Percentiles rank a stretch among this genome's conserved stretches.
Conservation (phyloP, 495 filamentous ascomycete genomes). For the Neurospora sp. region DNA sequence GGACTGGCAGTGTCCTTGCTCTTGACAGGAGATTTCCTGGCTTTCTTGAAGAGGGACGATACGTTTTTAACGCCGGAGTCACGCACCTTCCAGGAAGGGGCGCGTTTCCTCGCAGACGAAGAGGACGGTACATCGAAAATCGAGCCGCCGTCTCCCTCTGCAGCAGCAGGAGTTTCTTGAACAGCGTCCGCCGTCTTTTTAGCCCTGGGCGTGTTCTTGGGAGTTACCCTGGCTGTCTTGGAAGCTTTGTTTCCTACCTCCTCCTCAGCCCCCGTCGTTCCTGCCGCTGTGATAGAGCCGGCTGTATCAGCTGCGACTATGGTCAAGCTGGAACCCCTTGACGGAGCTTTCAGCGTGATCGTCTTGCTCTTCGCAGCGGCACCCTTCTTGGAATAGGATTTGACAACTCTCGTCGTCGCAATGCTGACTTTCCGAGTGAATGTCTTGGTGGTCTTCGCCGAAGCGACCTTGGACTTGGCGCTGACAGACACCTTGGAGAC, state of each 20-base stretch:
- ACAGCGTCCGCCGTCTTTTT: neutral
- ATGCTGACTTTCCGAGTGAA: slow-evolving; percentile 6
- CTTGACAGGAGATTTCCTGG: neutral
- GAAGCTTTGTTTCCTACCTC: neutral
- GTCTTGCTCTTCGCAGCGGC: slow-evolving; percentile 9
- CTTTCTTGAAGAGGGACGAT: neutral
- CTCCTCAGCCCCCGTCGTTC: neutral
- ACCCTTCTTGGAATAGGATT: slow-evolving; percentile 21
- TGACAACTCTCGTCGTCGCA: slow-evolving; percentile 13
- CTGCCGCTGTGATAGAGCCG: slow-evolving; percentile 1
- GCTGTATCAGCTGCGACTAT: slow-evolving; percentile 14
- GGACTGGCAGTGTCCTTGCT: neutral
- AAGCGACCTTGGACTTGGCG: slow-evolving; percentile 11
- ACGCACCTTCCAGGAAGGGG: slow-evolving; percentile 7
- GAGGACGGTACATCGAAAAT: neutral
- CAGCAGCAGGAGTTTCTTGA: neutral
- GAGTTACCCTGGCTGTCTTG: slow-evolving; percentile 1
- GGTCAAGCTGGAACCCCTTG: slow-evolving; percentile 12
- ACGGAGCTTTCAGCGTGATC: slow-evolving; percentile 2
- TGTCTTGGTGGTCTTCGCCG: slow-evolving; percentile 9
- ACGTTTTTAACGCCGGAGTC: neutral
- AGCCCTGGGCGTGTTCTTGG: slow-evolving; percentile 8
- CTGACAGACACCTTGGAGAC: slow-evolving; percentile 29
- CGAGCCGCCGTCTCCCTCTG: neutral
- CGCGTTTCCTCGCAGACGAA: slow-evolving; percentile 8